Evolutionary conservation across 2,329 filamentous ascomycete species (phyloP).

Genomic region (Colletotrichum sidae): DNA sequence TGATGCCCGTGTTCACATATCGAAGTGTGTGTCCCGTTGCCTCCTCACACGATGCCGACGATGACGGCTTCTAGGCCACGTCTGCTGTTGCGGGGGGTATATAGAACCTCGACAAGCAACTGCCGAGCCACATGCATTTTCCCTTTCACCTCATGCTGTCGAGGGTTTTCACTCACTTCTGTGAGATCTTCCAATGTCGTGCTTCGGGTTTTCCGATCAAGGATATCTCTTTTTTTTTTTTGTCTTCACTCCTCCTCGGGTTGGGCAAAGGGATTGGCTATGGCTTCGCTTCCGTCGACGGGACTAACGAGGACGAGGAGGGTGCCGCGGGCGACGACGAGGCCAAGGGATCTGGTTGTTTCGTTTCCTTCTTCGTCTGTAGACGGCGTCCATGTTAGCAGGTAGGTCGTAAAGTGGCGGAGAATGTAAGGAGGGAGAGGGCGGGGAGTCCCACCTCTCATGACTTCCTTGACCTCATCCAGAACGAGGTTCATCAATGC

Average conservation of each 20-base stretch:
- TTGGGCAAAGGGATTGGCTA: slow-evolving; percentile 91
- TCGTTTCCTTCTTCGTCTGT: slow-evolving; percentile 94
- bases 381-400: slow-evolving; percentile 26
- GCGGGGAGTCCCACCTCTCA: slow-evolving; percentile 74
- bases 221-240: not conserved
- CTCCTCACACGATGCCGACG: too few species aligned
- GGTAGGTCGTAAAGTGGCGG: slow-evolving; percentile 17
- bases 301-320: slow-evolving; percentile 93
- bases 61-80: too few species aligned
- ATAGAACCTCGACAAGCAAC: too few species aligned
- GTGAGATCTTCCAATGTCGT: too few species aligned
- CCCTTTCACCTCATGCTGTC: too few species aligned
- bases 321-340: slow-evolving; percentile 92
- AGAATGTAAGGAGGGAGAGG: not conserved
- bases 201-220: too few species aligned
- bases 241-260: slow-evolving; percentile 70
- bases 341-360: slow-evolving; percentile 80
- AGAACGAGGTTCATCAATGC: slow-evolving; percentile 98
- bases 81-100: too few species aligned
- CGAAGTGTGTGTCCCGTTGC: too few species aligned
- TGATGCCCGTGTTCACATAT: not conserved
- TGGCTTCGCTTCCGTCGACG: slow-evolving; percentile 93
- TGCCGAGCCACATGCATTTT: too few species aligned
- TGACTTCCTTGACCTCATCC: slow-evolving; percentile 90
- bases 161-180: too few species aligned